Base-by-base conservation (phyloP, 805 yeast genomes). In the Pichia eremophila region DNA sequence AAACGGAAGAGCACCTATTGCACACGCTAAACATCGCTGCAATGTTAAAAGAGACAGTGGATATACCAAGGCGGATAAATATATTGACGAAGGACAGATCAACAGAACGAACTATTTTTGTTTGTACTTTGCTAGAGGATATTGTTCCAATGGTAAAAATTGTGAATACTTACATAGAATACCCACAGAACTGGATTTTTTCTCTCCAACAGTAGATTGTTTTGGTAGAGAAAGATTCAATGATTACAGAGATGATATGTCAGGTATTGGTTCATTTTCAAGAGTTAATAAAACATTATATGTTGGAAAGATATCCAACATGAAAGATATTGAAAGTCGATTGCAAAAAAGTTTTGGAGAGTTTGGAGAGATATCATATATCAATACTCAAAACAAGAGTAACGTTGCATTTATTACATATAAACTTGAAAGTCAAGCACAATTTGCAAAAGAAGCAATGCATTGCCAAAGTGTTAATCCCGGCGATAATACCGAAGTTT, bases 391-490 rank as follows among this genome's bases (percentile, higher is more conserved):
- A 14, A 72, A 75, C 46, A 66, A 68, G 27, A 81, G 82, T 57
- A 77, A 79, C 38, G 79, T 90, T 58, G 96, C 90, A 0, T 90
- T 91, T 66, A 77, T 93, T 8, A 82, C 85, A 0, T 91, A 69
- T 59, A 71, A 71, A 48, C 62, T 72, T 35, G 95, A 87, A 56
- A 62, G 74, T 19, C 81, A 76, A 59, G 97, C 97, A 0, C 97
- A 91, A 62, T 93, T 91, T 70, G 96, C 96, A 0, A 86, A 87
- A 57, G 98, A 91, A 63, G 95, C 95, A 1, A 87, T 91, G 96
- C 77, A 83, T 38, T 81, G 82, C 40, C 98, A 91, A 62, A 74
- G 85, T 9, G 61, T 90, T 8, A 61, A 55, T 25, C 55, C 54
- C 25, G 56, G 51, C 5, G 74, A 81, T 45, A 46, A 48, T 32